These are phyloP conservation scores for Candida pseudoviswanathii DNA, from an alignment of 1,139 yeast species.

Conservation along the genomic window DNA sequence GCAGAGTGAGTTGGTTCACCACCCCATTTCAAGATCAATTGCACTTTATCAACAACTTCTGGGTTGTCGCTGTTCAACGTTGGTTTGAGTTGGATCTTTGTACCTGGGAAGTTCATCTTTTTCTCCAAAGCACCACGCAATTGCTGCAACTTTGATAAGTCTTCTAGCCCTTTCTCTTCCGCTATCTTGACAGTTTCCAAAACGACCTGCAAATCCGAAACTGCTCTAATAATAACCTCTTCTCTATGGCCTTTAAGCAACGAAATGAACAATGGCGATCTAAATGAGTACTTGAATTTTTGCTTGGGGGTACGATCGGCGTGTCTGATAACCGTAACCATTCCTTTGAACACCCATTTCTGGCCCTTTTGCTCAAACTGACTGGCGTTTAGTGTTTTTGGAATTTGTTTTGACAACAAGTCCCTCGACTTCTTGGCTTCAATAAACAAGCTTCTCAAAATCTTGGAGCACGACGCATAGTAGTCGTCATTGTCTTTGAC, in stretches of 20 bases:
- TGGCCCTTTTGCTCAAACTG: conserved; percentile 80
- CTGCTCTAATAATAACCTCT: conserved; percentile 92
- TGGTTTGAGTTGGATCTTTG: conserved; percentile 95
- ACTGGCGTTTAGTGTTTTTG: conserved; percentile 27
- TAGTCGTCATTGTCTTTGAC: conserved; percentile 90
- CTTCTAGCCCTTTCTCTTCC: conserved; percentile 76
- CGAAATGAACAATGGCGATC: conserved; percentile 82
- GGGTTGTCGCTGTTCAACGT: conserved; percentile 62
- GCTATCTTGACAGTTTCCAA: conserved; percentile 84
- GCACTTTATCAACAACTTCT: conserved; percentile 86
- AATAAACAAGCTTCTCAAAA: conserved; percentile 72
- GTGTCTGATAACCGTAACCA: conserved; percentile 90
- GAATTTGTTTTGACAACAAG: conserved; percentile 41
- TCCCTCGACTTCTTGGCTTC: conserved; percentile 54
- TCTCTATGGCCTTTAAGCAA: conserved; percentile 91
- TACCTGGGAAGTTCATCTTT: conserved; percentile 90
- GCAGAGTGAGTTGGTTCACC: conserved; percentile 99
- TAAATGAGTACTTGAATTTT: conserved; percentile 93
- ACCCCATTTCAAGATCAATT: conserved; percentile 96
- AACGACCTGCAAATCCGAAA: conserved; percentile 82
- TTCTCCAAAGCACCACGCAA: conserved; percentile 83
- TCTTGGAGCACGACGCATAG: conserved; percentile 81
- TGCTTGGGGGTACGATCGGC: conserved; percentile 99
- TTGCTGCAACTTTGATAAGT: conserved; percentile 70
- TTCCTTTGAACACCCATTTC: conserved; percentile 95